Evolutionary conservation across 1,139 yeast species (phyloP), one percentile per base, ranked within the genome.

Genomic region (Yamadazyma oceani): DNA sequence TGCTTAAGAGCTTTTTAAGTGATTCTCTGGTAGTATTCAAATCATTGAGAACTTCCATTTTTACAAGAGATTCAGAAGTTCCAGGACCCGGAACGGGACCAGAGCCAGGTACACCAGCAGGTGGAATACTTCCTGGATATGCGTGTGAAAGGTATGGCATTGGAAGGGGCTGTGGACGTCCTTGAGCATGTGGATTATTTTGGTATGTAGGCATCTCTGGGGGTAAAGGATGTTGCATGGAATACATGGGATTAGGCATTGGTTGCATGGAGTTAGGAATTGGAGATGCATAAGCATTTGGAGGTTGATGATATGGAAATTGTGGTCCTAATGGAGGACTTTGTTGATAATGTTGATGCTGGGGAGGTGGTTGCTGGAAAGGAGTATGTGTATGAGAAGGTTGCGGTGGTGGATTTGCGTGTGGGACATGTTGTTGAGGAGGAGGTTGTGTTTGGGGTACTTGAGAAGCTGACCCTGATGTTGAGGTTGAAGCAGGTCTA

Each of bases 21-120:
- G 33, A 17, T 7, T 34, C 21, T 25, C 36, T 26, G 6, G 26
- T 21, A 15, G 14, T 14, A 22, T 27, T 35, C 32, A 31, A 31
- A n/a, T 17, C 31, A 17, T 21, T 25, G 12, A 31, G 14, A 4
- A 14, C 15, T 26, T 35, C 26, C 3, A 21, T 10, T 16, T 15
- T 27, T 5, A 27, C 21, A 9, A 4, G n/a, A 27, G 5, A 8
- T 4, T 27, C 30, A 19, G 21, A 19, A 19, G 21, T 19, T 12
- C 21, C 30, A 27, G 13, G 30, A 27, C 19, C 30, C n/a, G 19
- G 30, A 16, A 11, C 30, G 16, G 13, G 30, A 27, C 19, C 30
- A 7, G 19, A 21, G n/a, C 28, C 28, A 27, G 21, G 21, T 5
- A 27, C 21, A 16, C 5, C 11, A 6, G 30, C 12, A 27, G 21